phyloP scores from a whole-genome alignment of 176 grass and related monocot genomes.

The Tillandsia leiboldiana region DNA sequence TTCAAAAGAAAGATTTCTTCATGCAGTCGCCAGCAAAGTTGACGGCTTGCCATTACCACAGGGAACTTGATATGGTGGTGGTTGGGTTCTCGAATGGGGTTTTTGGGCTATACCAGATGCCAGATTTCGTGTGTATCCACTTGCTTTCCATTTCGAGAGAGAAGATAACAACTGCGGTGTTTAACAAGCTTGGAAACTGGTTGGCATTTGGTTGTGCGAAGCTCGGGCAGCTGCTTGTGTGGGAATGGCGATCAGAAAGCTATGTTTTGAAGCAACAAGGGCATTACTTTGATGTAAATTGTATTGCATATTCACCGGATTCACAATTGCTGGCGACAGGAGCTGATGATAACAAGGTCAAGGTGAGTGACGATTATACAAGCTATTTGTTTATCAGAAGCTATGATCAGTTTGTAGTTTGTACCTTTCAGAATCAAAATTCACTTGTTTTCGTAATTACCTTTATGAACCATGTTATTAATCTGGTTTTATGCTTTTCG shows the following conservation, averaged over 20 bases:
- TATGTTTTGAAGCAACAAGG: conserved; percentile 96
- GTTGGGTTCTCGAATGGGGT: conserved; percentile 79
- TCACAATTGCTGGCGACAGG: conserved; percentile 90
- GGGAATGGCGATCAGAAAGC: conserved; percentile 94
- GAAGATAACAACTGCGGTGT: conserved; percentile 89
- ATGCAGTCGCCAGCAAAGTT: conserved; percentile 72
- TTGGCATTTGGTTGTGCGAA: conserved; percentile 88
- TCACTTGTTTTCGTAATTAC: too few species aligned
- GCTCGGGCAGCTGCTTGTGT: conserved; percentile 80
- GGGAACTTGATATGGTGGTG: conserved; percentile 80
- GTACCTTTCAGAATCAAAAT: not conserved
- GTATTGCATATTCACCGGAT: conserved; percentile 86
- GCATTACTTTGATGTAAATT: conserved; percentile 97
- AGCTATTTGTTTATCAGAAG: not conserved
- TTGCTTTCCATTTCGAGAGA: conserved; percentile 76
- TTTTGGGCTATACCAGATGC: conserved; percentile 96
- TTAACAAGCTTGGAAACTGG: conserved; percentile 82
- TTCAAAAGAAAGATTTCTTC: conserved; percentile 80
- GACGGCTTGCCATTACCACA: conserved; percentile 82
- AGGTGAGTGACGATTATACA: conserved; percentile 29
- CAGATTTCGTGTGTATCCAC: conserved; percentile 88
- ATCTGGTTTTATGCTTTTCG: too few species aligned
- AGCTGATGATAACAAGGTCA: conserved; percentile 98
- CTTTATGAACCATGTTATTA: too few species aligned
- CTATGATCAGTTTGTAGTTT: not conserved